phyloP scores from a whole-genome alignment of 495 filamentous ascomycete genomes.

The Chaetomium tenue region DNA sequence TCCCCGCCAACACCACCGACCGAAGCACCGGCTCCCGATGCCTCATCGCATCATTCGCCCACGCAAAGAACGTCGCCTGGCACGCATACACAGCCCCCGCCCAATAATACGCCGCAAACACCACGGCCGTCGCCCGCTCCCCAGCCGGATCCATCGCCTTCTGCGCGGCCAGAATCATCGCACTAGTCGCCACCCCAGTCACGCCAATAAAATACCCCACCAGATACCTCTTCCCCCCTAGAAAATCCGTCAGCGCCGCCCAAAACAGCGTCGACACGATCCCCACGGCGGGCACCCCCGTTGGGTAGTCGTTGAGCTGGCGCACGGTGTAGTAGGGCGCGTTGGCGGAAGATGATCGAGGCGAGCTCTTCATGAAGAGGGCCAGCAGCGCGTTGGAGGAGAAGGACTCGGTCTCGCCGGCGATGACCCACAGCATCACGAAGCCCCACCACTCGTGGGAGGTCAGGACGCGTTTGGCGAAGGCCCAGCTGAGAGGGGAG shows the following conservation, averaged over 20 bases:
- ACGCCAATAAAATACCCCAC: slow-evolving; percentile 56
- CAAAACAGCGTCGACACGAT: slow-evolving; percentile 57
- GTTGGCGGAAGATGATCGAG: background rate
- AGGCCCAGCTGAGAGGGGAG: slow-evolving; percentile 36
- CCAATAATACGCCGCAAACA: slow-evolving; percentile 56
- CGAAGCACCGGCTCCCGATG: slow-evolving; percentile 47
- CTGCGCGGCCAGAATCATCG: slow-evolving; percentile 48
- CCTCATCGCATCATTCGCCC: slow-evolving; percentile 59
- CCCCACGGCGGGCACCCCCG: slow-evolving; percentile 51
- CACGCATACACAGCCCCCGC: slow-evolving; percentile 58
- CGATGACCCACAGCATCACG: slow-evolving; percentile 53
- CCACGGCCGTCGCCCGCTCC: slow-evolving; percentile 21
- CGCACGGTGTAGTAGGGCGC: slow-evolving; percentile 46
- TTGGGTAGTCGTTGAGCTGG: slow-evolving; percentile 54
- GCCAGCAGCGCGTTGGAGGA: slow-evolving; percentile 49
- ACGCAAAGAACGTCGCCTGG: slow-evolving; percentile 61
- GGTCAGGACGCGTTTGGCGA: slow-evolving; percentile 43
- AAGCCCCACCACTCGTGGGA: slow-evolving; percentile 55
- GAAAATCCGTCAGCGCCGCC: slow-evolving; percentile 54
- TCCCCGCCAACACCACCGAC: slow-evolving; percentile 53
- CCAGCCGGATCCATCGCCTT: background rate
- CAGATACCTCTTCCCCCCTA: slow-evolving; percentile 49
- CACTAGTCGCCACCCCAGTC: slow-evolving; percentile 47
- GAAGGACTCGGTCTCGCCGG: slow-evolving; percentile 53
- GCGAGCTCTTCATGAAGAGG: slow-evolving; percentile 43